Base-by-base conservation (phyloP, 495 filamentous ascomycete species). In the Aspergillus sclerotioniger region DNA sequence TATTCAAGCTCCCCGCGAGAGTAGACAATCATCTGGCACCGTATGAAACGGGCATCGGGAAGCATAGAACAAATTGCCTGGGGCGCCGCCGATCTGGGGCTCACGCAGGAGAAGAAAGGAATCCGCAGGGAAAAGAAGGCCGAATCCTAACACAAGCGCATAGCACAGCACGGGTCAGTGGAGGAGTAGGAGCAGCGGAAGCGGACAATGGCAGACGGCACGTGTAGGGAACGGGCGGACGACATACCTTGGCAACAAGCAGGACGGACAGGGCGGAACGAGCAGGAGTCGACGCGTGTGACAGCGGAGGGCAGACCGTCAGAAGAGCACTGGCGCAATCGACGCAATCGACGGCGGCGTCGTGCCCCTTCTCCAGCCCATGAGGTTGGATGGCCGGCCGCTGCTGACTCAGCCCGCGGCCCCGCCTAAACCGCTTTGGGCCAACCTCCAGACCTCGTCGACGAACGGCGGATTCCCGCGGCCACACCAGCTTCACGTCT, bases 321-420 rank as follows among this genome's bases (percentile, higher is more conserved):
- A 56, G 54, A 57, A 53, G 58, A 56, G 52, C 15, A 39, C 65
- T 65, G 70, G 63, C 68, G 65, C 62, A 71, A 70, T 66, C 57
- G 75, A 68, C 70, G 66, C 70, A 64, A 64, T 71, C 63, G 60
- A 68, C 66, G 66, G 59, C 70, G 64, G 62, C 64, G 56, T 61
- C 60, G 55, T 52, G 71, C 75, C 73, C 73, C 71, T 76, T 73
- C 67, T 70, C 64, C 60, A 66, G 61, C 66, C 59, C 46, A 62
- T 67, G 72, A 69, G 70, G 73, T 78, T 70, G 75, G 73, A 25
- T 25, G 25, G 25, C 25, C 67, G 69, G 69, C 65, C 60, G 61
- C 54, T 56, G 75, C 73, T 79, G 71, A 79, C 66, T 79, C 72
- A 79, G 64, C 66, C 33, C 47, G 53, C 55, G 59, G 37, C 61